Evolutionary conservation across 2,329 filamentous ascomycete species (phyloP), one percentile per base, ranked within the genome.

Genomic region (Leptographium wingfieldii): DNA sequence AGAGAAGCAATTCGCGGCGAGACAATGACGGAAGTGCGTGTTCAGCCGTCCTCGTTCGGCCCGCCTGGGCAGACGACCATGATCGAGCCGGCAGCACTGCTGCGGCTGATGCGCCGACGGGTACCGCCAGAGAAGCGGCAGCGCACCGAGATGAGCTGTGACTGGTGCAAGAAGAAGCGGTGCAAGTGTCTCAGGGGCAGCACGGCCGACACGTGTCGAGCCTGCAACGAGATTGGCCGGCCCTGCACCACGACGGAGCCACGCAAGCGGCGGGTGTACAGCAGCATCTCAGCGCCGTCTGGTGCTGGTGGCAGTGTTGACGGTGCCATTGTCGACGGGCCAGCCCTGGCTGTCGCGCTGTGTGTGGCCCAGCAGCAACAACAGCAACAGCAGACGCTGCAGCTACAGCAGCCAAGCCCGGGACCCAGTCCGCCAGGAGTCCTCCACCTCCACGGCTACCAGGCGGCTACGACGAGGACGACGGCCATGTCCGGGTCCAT

Each of bases 151-250:
- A 65, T 65, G 64, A 66, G 64, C 60, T 65, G 64, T 48, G 64
- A 65, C 63, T 64, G 63, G 60, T 66, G 64, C 62, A 66, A 63
- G 59, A 63, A 64, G 53, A 66, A 65, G 56, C 62, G 64, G 10
- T 65, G 64, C 61, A 65, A 65, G 59, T 65, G 64, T 40, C 58
- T 63, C 43, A 63, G 64, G n/a, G 58, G 59, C 31, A 64, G 57
- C 56, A 60, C 58, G 29, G 25, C 56, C 40, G 64, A 65, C 55
- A 59, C 62, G 22, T 65, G 63, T 59, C 63, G 63, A 2, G 64
- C 64, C 19, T 65, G 64, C 58, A 61, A 58, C 51, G 61, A 64
- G 55, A 53, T 59, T 29, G 63, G 64, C 22, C 62, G 62, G 27
- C 55, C 61, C 9, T 66, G 64, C 59, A 62, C 58, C 2, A 63